Evolutionary conservation across 2,329 filamentous ascomycete species (phyloP), one percentile per base, ranked within the genome.

Genomic region (Paracoccidioides lutzii): DNA sequence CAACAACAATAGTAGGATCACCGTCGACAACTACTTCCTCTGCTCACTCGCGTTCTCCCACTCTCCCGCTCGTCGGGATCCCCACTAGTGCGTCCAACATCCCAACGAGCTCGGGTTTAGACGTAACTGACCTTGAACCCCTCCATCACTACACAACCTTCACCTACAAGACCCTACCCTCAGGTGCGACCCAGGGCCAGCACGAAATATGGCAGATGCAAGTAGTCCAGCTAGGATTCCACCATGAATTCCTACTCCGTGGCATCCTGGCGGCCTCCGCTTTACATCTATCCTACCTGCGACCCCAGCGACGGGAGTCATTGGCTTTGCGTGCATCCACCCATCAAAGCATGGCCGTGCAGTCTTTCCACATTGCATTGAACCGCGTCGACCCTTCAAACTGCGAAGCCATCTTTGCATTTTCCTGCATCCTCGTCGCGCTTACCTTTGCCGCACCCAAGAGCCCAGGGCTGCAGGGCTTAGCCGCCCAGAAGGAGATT

Each of bases 221-320:
- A 45, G 61, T 62, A 1, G 63, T 66, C 10, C 58, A 63, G 53
- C 59, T 67, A 12, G 67, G 66, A 5, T 70, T 73, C 60, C 63
- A 68, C 33, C 67, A 71, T 58, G 64, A 69, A 22, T 73, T 71
- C 49, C 65, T 73, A 15, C 67, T 73, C 12, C 64, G 70, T 48
- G 66, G 65, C 32, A 62, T 71, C 32, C 65, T 73, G 8, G 69
- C 71, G 22, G 63, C 72, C 9, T 64, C 69, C 9, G 70, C 70
- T 14, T 63, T 73, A 10, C 72, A 74, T 53, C 60, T 72, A 5
- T 64, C 63, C 41, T 64, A 67, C 50, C 62, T 73, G 1, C 62
- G 67, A 46, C 63, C 63, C 5, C 55, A 59, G n/a, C 58, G 58
- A 42, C 62, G 57, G 43, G 62, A 62, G 14, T 55, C 60, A 30